Conservation (phyloP, 2,329 filamentous ascomycete genomes). For the Zarea fungicola region DNA sequence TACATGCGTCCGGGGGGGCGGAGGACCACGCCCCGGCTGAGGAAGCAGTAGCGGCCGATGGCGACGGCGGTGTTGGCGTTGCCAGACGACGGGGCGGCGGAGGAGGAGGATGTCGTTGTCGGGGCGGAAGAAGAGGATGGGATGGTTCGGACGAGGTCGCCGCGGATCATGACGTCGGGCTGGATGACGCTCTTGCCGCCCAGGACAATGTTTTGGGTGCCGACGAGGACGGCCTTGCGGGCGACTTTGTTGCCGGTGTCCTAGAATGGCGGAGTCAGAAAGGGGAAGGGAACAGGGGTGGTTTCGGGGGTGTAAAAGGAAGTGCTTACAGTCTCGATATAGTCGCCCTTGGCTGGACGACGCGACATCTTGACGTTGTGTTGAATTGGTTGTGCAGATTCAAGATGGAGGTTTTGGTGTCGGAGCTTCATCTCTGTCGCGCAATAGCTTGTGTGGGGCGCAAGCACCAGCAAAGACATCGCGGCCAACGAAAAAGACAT, state of each 20-base stretch:
- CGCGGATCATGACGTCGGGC: conserved; percentile 88
- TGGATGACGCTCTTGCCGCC: conserved; percentile 95
- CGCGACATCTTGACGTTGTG: conserved; percentile 57
- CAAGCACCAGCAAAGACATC: neutral
- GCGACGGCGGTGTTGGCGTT: conserved; percentile 65
- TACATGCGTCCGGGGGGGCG: conserved; percentile 79
- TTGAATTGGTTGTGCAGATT: neutral
- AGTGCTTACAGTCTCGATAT: conserved; percentile 81
- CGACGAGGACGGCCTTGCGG: conserved; percentile 83
- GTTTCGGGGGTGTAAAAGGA: neutral
- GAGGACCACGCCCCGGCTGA: conserved; percentile 71
- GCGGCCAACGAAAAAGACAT: no score
- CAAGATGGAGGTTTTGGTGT: conserved; percentile 11
- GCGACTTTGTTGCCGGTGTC: conserved; percentile 99
- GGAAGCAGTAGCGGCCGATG: conserved; percentile 87
- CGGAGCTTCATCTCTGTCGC: neutral
- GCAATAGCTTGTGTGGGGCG: conserved; percentile 7
- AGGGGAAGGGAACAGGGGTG: neutral
- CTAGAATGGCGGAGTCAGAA: conserved; percentile 38
- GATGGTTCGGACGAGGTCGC: conserved; percentile 67
- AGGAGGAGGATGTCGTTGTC: conserved; percentile 34
- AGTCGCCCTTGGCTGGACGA: conserved; percentile 79
- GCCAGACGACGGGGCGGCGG: conserved; percentile 33
- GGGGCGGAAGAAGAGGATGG: conserved; percentile 36
- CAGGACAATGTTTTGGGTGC: conserved; percentile 96